Evolutionary conservation across 2,329 filamentous ascomycete genomes (phyloP), one percentile per base, ranked within the genome.

Genomic region (Neodidymelliopsis sp.): DNA sequence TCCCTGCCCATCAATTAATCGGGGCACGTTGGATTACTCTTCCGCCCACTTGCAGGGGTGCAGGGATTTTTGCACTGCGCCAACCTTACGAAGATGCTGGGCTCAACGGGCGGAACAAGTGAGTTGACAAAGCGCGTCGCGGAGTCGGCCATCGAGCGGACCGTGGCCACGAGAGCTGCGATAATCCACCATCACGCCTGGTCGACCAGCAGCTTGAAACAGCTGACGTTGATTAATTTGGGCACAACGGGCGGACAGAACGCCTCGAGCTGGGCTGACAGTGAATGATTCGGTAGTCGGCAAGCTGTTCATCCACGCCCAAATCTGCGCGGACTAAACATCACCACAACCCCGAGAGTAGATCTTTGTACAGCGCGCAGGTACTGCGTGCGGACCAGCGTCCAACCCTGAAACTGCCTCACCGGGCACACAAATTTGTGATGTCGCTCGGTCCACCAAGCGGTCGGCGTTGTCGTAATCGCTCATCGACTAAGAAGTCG

Each of bases 71-170:
- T 58, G 62, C 61, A 60, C 63, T 67, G 66, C 67, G 62, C 68
- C 66, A 68, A 69, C 63, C 66, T 66, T 60, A 67, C 65, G 62
- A 68, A 68, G 63, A 63, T 59, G 50, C 62, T 66, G 65, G 63
- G 63, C 67, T 63, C 52, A 23, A 49, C 55, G 44, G 56, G 59
- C 58, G 53, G 43, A 51, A 41, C 52, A 40, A 60, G 55, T 67
- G n/a, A n/a, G n/a, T n/a, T n/a, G 63, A 69, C 65, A 70, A 66
- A 69, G 64, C 65, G 58, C 62, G 34, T 60, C 59, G 56, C 60
- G 57, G 60, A 64, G 57, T 65, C 65, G 66, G 64, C 53, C 65
- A 64, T 54, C 58, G 34, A 46, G 62, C 55, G 63, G 57, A 65
- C 63, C 60, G 61, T 59, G 49, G 55, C 45, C 48, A 41, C 49